phyloP scores from a whole-genome alignment of 2,329 filamentous ascomycete genomes.

The Hymenoscyphus albidus region DNA sequence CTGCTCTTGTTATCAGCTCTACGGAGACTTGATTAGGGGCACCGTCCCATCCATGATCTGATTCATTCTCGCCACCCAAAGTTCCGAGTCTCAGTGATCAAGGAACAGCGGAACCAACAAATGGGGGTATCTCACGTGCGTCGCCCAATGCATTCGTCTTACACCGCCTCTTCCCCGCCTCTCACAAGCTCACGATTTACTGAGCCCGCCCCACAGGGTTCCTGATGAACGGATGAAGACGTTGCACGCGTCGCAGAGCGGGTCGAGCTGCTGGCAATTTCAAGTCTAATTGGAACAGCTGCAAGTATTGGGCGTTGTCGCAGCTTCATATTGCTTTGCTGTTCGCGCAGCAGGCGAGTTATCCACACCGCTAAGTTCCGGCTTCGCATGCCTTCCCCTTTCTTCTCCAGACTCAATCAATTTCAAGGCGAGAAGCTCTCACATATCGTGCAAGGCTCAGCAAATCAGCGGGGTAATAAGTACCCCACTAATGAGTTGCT shows the following conservation, averaged over 20 bases:
- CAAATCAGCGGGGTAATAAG: constrained; percentile 3
- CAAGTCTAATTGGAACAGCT: constrained; percentile 7
- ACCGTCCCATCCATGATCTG: background rate
- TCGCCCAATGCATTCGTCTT: constrained; percentile 1
- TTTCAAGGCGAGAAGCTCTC: constrained; percentile 9
- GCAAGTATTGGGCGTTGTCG: background rate
- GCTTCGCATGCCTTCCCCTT: constrained; percentile 4
- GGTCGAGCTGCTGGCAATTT: constrained; percentile 25
- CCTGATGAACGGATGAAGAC: constrained; percentile 21
- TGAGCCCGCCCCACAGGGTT: constrained; percentile 12
- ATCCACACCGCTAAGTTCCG: constrained; percentile 29
- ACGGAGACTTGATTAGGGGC: background rate
- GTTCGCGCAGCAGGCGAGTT: constrained; percentile 19
- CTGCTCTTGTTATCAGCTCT: background rate
- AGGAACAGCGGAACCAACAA: background rate
- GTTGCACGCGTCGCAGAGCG: constrained; percentile 27
- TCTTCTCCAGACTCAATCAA: background rate
- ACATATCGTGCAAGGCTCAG: background rate
- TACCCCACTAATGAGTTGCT: constrained; percentile 18
- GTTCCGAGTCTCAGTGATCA: constrained; percentile 6
- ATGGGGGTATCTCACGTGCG: background rate
- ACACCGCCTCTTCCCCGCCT: constrained; percentile 23
- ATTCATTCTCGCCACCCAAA: background rate
- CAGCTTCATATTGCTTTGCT: constrained; percentile 20
- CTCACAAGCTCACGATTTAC: constrained; percentile 14